Conservation (phyloP, 2,329 filamentous ascomycete genomes). For the Scedosporium dehoogii region DNA sequence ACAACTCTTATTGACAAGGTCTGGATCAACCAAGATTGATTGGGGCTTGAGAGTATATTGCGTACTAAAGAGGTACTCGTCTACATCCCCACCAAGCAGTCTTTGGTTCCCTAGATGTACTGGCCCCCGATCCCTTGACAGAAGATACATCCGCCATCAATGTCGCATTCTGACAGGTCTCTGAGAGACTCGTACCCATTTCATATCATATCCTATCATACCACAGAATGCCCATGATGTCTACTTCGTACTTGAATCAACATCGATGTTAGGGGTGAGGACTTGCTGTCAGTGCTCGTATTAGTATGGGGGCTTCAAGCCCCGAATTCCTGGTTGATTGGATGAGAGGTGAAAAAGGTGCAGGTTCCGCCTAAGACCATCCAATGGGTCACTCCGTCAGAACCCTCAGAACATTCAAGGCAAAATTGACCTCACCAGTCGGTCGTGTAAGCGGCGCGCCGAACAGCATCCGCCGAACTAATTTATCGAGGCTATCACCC, state of each 20-base stretch:
- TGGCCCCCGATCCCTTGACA: not conserved
- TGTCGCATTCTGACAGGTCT: not conserved
- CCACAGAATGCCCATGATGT: not conserved
- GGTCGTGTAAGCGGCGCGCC: too few relatives aligned
- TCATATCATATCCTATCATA: not conserved
- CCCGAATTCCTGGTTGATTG: too few relatives aligned
- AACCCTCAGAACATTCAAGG: too few relatives aligned
- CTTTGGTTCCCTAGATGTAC: not conserved
- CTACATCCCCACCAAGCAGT: not conserved
- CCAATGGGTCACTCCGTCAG: too few relatives aligned
- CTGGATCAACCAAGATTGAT: not conserved
- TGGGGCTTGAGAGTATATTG: not conserved
- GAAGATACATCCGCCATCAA: not conserved
- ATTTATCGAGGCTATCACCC: too few relatives aligned
- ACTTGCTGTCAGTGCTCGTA: not conserved
- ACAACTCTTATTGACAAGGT: not conserved
- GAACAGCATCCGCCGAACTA: too few relatives aligned
- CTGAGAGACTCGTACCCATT: not conserved
- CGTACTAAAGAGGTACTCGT: not conserved
- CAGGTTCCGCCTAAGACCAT: too few relatives aligned
- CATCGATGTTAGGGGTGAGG: not conserved
- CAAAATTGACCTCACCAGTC: too few relatives aligned
- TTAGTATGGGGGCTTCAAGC: not conserved
- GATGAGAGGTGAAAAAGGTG: too few relatives aligned
- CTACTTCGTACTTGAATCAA: not conserved